Base-by-base conservation (phyloP, 129 eudicot species). In the Pulicaria dysenterica region DNA sequence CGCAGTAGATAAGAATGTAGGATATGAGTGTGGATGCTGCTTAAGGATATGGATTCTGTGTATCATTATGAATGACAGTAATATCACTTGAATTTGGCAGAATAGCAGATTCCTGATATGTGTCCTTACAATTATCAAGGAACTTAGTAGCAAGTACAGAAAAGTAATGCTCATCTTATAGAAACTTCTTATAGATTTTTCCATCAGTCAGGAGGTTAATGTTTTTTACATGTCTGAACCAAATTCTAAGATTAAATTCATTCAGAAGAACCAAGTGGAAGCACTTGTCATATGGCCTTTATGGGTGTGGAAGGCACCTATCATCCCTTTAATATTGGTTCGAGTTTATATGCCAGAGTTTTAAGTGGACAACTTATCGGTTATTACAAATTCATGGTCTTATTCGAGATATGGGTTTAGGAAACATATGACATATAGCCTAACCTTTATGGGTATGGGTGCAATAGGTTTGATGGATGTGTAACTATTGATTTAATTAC, bases 331-430 rank as follows among this genome's bases (percentile, higher is more conserved):
- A 14, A 14, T 48, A 49, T 38, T 16, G 36, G 34, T 14, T 50
- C 37, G 48, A 50, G 14, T 50, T 49, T 5, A 8, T 49, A 16
- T 49, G 73, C 55, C 17, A 10, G 31, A 64, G 11, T 13, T 64
- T 17, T 38, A 17, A 24, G 5, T 38, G 73, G 47, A 38, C 38
- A 68, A 68, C 11, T 68, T 49, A 24, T 24, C 31, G 2, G 31
- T 24, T 24, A 53, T 37, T 68, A 36, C 60, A 14, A 50, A 14
- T n/a, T 67, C 13, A 67, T 67, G 58, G 72, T 48, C 45, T 31
- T 34, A 4, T 67, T 37, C 37, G 61, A 50, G 44, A 47, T 41
- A 15, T 6, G 70, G 55, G 70, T 19, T 45, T 46, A 39, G 54
- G 1, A 24, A 65, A 11, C 65, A 61, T 5, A 36, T 11, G 31